A percentile compares a stretch with the other conserved stretches of the same genome.
Conservation (phyloP, 176 grass and related monocot species). For the Secale cereale region DNA sequence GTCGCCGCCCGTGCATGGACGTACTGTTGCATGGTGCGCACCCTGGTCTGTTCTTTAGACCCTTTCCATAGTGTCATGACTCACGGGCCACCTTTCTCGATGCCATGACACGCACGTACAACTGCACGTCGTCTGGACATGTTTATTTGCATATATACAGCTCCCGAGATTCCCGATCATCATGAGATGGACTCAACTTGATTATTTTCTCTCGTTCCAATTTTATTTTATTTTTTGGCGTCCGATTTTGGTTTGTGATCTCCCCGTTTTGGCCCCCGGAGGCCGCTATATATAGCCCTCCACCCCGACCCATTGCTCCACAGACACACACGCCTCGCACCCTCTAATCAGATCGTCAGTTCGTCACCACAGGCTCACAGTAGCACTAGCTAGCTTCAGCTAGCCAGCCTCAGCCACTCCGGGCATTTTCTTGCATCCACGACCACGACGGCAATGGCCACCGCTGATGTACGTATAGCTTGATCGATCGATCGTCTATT, state of each 20-base stretch:
- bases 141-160: conserved; percentile 5
- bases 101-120: background rate
- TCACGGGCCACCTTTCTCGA: background rate
- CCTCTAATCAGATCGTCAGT: background rate
- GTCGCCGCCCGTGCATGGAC: background rate
- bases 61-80: background rate
- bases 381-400: background rate
- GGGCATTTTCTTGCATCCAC: background rate
- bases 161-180: conserved; percentile 37
- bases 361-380: background rate
- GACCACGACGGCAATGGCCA: conserved; percentile 43
- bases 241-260: background rate
- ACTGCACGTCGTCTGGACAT: background rate
- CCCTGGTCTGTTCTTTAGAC: background rate
- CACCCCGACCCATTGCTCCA: conserved; percentile 16
- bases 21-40: background rate
- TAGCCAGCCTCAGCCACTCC: background rate
- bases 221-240: background rate
- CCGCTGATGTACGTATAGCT: conserved; percentile 29
- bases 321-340: conserved; percentile 6
- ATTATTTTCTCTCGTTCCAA: background rate
- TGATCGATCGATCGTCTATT: background rate
- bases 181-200: conserved; percentile 11
- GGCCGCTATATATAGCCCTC: conserved; percentile 47
- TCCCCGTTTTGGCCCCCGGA: conserved; percentile 30